A percentile compares a stretch with the other conserved stretches of the same genome.
These are phyloP conservation scores for Micractinium sp. DNA, from an alignment of 139 green algal species.

Conservation along the genomic window DNA sequence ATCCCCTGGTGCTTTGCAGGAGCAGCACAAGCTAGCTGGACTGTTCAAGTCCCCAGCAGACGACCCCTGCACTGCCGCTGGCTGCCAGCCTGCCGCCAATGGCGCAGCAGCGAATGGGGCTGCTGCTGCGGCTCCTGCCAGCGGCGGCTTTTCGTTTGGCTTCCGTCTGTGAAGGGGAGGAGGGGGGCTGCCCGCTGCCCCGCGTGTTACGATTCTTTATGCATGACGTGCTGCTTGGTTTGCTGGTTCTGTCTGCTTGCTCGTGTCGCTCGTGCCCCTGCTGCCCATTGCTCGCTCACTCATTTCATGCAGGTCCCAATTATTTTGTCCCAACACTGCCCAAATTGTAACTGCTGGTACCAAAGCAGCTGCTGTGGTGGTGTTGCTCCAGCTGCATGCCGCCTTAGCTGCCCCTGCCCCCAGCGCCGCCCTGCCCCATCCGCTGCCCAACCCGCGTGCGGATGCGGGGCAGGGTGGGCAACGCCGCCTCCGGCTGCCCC, in stretches of 20 bases:
- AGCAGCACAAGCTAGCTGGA: slow-evolving; percentile 28
- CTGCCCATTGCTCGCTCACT: too few species aligned
- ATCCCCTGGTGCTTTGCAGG: slow-evolving; percentile 6
- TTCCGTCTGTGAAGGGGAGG: neutral
- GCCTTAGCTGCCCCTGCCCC: neutral
- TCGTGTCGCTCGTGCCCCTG: too few species aligned
- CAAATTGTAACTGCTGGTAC: too few species aligned
- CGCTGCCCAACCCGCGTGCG: neutral
- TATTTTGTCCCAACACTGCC: too few species aligned
- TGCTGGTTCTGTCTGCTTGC: too few species aligned
- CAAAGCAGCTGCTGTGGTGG: too few species aligned
- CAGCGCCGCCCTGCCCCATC: neutral
- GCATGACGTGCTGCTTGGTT: too few species aligned
- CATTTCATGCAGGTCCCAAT: too few species aligned
- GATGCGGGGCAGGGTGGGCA: slow-evolving; percentile 26
- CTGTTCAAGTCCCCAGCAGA: slow-evolving; percentile 18
- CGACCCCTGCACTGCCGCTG: neutral
- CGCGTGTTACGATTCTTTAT: too few species aligned
- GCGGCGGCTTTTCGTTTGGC: slow-evolving; percentile 2
- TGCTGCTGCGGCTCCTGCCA: too few species aligned
- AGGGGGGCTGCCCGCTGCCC: too few species aligned
- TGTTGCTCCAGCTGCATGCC: neutral
- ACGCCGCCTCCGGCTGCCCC: too few species aligned
- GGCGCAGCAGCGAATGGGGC: neutral
- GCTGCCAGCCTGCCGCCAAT: neutral